Evolutionary conservation across 331 rosid genomes (phyloP), one percentile per base, ranked within the genome.

Genomic region (Quercus phellos): DNA sequence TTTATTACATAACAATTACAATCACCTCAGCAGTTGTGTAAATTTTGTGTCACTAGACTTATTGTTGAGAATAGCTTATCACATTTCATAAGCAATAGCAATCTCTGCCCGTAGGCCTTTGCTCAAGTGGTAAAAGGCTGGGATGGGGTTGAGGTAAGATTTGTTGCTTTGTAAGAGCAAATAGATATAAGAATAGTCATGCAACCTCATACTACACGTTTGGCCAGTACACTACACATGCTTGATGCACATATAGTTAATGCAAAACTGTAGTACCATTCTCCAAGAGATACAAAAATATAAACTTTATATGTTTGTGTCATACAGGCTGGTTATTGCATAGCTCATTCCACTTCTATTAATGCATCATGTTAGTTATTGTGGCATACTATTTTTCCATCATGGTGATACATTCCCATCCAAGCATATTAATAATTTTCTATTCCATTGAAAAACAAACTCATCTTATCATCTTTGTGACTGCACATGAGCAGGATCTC

Each of bases 401-500:
- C 51, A 3, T 32, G 5, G 43, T n/a, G 26, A 66, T 34, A 66
- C 38, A 1, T 34, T 43, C 19, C 14, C 51, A 34, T 32, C 71
- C 51, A 19, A 9, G 61, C 51, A 42, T 71, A 54, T 60, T 29
- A 43, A 22, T 72, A 22, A 46, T 82, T 22, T 56, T 19, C 59
- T 78, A 55, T 60, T 59, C 63, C 34, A 73, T 35, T 58, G 43
- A 55, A 77, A 24, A 58, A 68, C 73, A 70, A 56, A 35, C 56
- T 34, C 29, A 26, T 50, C 51, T 69, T 72, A 53, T 68, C 27
- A 72, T 87, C 70, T 77, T 76, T 21, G 24, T 79, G 82, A 67
- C 76, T 59, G 51, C 21, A 86, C 80, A 77, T 70, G 22, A 46
- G 60, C 89, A 94, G 98, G 94, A 50, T 78, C 92, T n/a, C 74